Percentiles rank a stretch among this genome's conserved stretches.
Evolutionary conservation across 2,329 filamentous ascomycete genomes (phyloP).

Genomic region (Colletotrichum neosansevieriae): DNA sequence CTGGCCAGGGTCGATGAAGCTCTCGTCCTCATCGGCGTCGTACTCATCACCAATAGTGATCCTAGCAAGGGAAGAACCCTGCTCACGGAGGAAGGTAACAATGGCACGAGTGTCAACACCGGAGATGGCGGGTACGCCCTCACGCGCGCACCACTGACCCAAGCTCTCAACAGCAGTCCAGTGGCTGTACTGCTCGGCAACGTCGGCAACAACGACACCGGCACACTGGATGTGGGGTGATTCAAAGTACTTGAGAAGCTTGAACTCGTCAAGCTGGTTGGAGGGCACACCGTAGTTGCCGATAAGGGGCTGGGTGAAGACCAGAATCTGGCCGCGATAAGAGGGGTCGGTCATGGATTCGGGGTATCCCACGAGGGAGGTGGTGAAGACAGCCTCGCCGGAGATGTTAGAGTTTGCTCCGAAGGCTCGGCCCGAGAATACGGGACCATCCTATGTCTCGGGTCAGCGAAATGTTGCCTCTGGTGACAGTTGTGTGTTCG

Average conservation of each 20-base stretch:
- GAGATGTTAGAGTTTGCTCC: constrained; percentile 97
- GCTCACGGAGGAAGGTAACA: constrained; percentile 94
- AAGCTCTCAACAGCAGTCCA: constrained; percentile 98
- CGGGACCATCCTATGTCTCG: constrained; percentile 80
- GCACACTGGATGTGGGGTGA: constrained; percentile 97
- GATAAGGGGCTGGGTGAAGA: constrained; percentile 97
- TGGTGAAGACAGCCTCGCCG: constrained; percentile 98
- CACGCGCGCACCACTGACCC: constrained; percentile 92
- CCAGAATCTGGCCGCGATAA: constrained; percentile 93
- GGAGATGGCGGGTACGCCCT: constrained; percentile 95
- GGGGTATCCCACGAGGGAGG: constrained; percentile 96
- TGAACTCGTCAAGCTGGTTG: constrained; percentile 84
- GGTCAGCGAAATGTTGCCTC: constrained; percentile 39
- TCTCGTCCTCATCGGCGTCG: constrained; percentile 97
- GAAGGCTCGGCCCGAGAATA: constrained; percentile 97
- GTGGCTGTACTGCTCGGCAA: constrained; percentile 93
- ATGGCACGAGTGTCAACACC: constrained; percentile 97
- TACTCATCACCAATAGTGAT: constrained; percentile 98
- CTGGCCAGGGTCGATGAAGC: constrained; percentile 92
- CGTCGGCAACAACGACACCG: constrained; percentile 95
- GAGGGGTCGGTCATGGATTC: constrained; percentile 93
- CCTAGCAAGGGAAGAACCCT: constrained; percentile 93
- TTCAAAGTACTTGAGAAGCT: constrained; percentile 97
- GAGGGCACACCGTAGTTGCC: constrained; percentile 99
- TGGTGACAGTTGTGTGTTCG: background rate